phyloP scores from a whole-genome alignment of 768 basidiomycete species.

The button mushroom (Agaricus bisporus) region DNA sequence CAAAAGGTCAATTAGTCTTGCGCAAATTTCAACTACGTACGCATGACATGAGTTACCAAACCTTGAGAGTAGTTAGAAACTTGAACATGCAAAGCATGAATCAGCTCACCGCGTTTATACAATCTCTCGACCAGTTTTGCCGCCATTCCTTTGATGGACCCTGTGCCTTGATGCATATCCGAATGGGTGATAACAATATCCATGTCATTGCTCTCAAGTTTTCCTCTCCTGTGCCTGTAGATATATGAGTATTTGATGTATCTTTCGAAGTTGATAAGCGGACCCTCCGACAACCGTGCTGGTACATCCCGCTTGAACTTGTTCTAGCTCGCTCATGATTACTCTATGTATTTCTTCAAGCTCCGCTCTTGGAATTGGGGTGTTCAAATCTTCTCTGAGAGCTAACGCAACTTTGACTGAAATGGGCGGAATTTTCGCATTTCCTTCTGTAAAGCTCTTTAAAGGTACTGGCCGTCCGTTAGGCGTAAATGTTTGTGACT shows the following conservation, averaged over 20 bases:
- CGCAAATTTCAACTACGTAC: constrained; percentile 37
- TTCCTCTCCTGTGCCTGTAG: constrained; percentile 78
- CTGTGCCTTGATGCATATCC: constrained; percentile 33
- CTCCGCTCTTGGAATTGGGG: constrained; percentile 61
- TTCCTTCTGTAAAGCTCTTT: constrained; percentile 8
- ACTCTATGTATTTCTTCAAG: constrained; percentile 70
- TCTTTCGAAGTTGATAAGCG: constrained; percentile 17
- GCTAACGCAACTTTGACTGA: constrained; percentile 55
- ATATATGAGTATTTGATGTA: background rate
- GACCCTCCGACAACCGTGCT: constrained; percentile 82
- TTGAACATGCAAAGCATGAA: background rate
- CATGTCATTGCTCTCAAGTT: constrained; percentile 74
- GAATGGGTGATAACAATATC: constrained; percentile 86
- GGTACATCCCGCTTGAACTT: constrained; percentile 58
- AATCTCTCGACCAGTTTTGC: constrained; percentile 53
- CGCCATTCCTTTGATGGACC: constrained; percentile 56
- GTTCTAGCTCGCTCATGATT: constrained; percentile 61
- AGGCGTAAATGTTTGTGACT: constrained; percentile 25
- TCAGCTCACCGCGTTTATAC: constrained; percentile 44
- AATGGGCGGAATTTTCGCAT: constrained; percentile 19
- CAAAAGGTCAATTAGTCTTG: background rate
- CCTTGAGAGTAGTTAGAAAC: constrained; percentile 30
- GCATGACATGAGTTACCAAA: constrained; percentile 78
- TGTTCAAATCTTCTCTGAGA: constrained; percentile 49
- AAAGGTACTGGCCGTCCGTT: constrained; percentile 23